Evolutionary conservation across 1,139 yeast species (phyloP), one percentile per base, ranked within the genome.

Genomic region (Sugiyamaella neomexicana): DNA sequence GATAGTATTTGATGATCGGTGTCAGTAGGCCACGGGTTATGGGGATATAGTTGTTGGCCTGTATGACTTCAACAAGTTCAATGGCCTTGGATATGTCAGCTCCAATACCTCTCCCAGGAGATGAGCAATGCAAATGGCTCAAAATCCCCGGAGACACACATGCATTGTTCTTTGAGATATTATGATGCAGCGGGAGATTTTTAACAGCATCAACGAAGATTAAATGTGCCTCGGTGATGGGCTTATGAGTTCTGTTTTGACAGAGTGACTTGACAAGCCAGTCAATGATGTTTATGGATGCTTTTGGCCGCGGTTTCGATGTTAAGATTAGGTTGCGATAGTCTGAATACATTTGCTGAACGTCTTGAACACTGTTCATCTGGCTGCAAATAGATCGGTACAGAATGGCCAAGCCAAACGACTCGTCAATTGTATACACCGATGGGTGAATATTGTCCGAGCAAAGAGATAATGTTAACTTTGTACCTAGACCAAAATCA

Each of bases 221-320:
- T 8, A 45, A 39, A 46, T 60, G 63, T 1, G 69, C 72, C 15
- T 55, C 32, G 12, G 54, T 56, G 12, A 58, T 46, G 1, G 66
- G 47, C 10, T 46, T 45, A 3, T 53, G 55, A 5, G 61, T 56
- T 8, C 48, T 44, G n/a, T 60, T 51, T 27, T 57, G 43, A 43
- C 62, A 57, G 1, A 68, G 55, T 17, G 62, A 57, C 36, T 32
- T 45, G 2, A 68, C 66, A 41, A 68, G 63, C 53, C 57, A 56
- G 47, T 67, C 71, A 9, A 60, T 52, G 13, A 63, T 56, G 1
- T 56, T 56, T 25, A 62, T 10, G 3, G 51, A 47, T 5, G 51
- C 51, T 17, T 29, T 47, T 13, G 2, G 17, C 6, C 15, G 23
- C 13, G 45, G 51, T 7, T 27, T 17, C 31, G 51, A 39, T 10